A percentile compares a stretch with the other conserved stretches of the same genome.
Evolutionary conservation across 441 rosid genomes (phyloP).

Genomic region (Corymbia citriodora): DNA sequence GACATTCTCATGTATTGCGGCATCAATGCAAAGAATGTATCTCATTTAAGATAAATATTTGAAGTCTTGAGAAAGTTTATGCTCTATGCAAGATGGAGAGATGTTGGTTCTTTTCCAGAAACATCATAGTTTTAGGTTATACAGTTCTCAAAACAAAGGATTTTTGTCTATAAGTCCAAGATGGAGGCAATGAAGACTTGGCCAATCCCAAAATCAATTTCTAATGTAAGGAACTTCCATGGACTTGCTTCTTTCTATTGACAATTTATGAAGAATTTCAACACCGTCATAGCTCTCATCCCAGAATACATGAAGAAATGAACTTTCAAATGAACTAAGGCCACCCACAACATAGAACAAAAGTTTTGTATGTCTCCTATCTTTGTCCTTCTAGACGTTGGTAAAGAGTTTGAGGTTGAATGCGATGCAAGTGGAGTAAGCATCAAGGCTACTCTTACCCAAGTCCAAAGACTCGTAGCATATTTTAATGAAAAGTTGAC

Average conservation of each 20-base stretch:
- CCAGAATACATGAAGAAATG: background rate
- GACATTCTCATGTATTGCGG: background rate
- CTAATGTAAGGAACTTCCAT: background rate
- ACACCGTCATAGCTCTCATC: background rate
- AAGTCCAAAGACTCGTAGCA: background rate
- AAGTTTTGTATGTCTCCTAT: background rate
- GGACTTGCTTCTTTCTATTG: background rate
- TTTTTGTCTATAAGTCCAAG: background rate
- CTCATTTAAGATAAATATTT: background rate
- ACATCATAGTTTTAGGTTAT: background rate
- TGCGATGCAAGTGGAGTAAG: background rate
- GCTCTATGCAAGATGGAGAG: background rate
- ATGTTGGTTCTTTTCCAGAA: background rate
- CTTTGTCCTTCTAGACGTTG: background rate
- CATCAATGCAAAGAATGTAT: background rate
- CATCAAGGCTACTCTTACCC: background rate
- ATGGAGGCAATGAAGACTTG: background rate
- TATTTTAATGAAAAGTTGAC: background rate
- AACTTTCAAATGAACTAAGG: background rate
- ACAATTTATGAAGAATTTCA: background rate
- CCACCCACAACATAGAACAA: background rate
- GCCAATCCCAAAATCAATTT: background rate
- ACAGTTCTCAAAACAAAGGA: background rate
- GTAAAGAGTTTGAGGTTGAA: background rate
- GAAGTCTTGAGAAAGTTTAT: background rate